Percentiles rank a stretch among this genome's conserved stretches.
These are phyloP conservation scores for Dalbergia cultrata DNA, from an alignment of 306 rosid genomes.

Conservation along the genomic window DNA sequence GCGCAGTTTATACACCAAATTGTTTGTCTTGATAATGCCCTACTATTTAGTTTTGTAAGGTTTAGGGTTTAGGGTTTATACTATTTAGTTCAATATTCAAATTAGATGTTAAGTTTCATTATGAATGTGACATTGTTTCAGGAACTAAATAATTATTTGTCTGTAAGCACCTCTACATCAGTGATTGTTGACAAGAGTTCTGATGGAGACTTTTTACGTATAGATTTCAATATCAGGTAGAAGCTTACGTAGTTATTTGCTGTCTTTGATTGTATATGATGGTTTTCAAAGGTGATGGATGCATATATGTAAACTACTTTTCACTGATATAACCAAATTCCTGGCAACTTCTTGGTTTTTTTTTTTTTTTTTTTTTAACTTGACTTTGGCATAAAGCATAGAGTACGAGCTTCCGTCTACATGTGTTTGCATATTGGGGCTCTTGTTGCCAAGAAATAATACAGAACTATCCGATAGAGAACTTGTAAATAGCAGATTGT, in stretches of 20 bases:
- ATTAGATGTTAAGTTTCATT: conserved; percentile 24
- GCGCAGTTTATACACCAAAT: neutral
- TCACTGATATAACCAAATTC: conserved; percentile 23
- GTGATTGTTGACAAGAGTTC: conserved; percentile 91
- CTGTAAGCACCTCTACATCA: conserved; percentile 83
- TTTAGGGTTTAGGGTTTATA: too few relatives aligned
- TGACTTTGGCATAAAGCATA: conserved; percentile 24
- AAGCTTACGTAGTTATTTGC: conserved; percentile 40
- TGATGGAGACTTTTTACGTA: conserved; percentile 91
- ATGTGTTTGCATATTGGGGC: conserved; percentile 24
- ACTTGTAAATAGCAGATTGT: neutral
- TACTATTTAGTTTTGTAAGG: conserved; percentile 38
- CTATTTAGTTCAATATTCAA: conserved; percentile 19
- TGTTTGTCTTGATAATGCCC: neutral
- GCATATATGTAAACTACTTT: neutral
- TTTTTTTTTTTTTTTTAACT: too few relatives aligned
- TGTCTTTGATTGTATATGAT: conserved; percentile 40
- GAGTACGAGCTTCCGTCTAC: conserved; percentile 7
- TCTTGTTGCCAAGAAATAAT: conserved; percentile 18
- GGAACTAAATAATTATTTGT: conserved; percentile 88
- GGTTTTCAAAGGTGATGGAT: neutral
- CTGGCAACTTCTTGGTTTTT: conserved; percentile 29
- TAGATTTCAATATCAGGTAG: conserved; percentile 93
- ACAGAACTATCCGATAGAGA: conserved; percentile 3
- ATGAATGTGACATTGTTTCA: conserved; percentile 53